phyloP scores from a whole-genome alignment of 495 filamentous ascomycete species.

The Xylaria bambusicola region DNA sequence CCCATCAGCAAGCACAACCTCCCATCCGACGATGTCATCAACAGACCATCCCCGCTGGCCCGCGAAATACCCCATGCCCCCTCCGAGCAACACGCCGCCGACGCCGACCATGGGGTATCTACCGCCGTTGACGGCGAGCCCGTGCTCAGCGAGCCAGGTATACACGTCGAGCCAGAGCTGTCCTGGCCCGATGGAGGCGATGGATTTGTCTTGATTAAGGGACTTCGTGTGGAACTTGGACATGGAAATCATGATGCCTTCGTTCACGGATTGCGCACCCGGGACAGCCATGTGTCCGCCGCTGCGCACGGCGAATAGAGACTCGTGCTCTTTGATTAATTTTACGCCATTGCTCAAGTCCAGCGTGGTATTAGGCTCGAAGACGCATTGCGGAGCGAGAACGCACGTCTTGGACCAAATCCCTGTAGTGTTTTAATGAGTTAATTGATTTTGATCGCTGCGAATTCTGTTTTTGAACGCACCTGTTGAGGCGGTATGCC shows the following conservation, averaged over 20 bases:
- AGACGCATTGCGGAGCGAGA: constrained; percentile 16
- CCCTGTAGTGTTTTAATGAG: neutral
- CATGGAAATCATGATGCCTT: constrained; percentile 43
- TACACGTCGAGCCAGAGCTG: constrained; percentile 36
- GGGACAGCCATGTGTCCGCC: neutral
- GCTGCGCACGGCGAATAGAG: neutral
- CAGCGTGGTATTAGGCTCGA: constrained; percentile 9
- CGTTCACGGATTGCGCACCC: constrained; percentile 4
- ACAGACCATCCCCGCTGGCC: constrained; percentile 36
- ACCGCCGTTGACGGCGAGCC: constrained; percentile 34
- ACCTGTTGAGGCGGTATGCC: neutral
- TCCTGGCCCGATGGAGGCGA: constrained; percentile 27
- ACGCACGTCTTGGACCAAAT: constrained; percentile 19
- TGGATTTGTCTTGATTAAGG: constrained; percentile 1
- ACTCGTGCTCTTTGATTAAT: constrained; percentile 10
- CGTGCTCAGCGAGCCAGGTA: constrained; percentile 8
- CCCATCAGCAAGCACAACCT: neutral
- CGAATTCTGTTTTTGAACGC: neutral
- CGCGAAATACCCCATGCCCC: constrained; percentile 41
- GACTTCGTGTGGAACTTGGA: constrained; percentile 5
- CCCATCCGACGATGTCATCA: neutral
- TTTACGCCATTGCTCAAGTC: constrained; percentile 15
- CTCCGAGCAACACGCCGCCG: constrained; percentile 43
- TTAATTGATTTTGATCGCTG: neutral
- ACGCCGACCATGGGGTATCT: constrained; percentile 35